phyloP scores from a whole-genome alignment of 768 basidiomycete genomes.

The Tephrocybe sp. region DNA sequence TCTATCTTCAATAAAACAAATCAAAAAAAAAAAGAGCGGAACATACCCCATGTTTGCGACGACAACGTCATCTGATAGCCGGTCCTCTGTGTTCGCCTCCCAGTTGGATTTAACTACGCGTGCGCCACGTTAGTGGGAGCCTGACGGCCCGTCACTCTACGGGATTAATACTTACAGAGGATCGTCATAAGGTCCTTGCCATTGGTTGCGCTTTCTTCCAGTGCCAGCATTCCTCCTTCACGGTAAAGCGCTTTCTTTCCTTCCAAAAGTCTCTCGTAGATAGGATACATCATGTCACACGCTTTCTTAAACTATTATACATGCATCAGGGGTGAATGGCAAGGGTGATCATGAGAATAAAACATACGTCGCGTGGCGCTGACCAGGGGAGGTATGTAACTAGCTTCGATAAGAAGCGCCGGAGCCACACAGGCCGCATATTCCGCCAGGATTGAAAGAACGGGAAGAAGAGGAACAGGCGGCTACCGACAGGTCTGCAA shows the following conservation, averaged over 20 bases:
- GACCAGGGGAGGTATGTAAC: conserved; percentile 22
- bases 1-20: not conserved
- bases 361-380: conserved; percentile 16
- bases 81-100: conserved; percentile 24
- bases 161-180: conserved; percentile 16
- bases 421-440: conserved; percentile 22
- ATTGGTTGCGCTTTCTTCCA: conserved; percentile 16
- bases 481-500: conserved; percentile 21
- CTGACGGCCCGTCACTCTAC: not conserved
- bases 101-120: conserved; percentile 29
- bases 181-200: conserved; percentile 24
- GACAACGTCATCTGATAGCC: conserved; percentile 26
- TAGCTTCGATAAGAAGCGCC: conserved; percentile 15
- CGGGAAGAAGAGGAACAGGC: conserved; percentile 22
- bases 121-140: not conserved
- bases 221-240: conserved; percentile 18
- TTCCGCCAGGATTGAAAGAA: conserved; percentile 23
- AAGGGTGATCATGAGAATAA: not conserved
- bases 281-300: conserved; percentile 20
- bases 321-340: not conserved
- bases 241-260: conserved; percentile 15
- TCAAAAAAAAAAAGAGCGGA: not conserved
- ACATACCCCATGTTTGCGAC: conserved; percentile 29
- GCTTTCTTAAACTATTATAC: conserved; percentile 21
- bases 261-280: conserved; percentile 17